These are phyloP conservation scores for Vanilla planifolia DNA, from an alignment of 106 monocot species.

Conservation along the genomic window DNA sequence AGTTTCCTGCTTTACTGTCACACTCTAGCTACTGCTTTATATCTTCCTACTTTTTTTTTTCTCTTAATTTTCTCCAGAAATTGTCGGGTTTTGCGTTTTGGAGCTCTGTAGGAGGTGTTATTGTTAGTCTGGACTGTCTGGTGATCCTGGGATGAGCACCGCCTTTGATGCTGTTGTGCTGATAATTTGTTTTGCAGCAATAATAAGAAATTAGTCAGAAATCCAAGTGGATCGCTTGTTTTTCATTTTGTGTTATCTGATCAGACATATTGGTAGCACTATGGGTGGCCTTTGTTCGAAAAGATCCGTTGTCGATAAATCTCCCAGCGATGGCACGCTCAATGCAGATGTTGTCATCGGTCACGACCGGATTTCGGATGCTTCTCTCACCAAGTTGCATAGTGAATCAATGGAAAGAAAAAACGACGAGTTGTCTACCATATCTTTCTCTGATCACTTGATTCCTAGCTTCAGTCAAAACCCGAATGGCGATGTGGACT, in stretches of 20 bases:
- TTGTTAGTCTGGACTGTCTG: neutral
- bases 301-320: constrained; percentile 79
- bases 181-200: neutral
- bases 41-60: too few relatives aligned
- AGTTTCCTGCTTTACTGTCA: neutral
- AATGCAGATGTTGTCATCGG: constrained; percentile 39
- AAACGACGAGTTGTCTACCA: constrained; percentile 26
- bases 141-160: neutral
- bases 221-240: neutral
- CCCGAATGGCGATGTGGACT: constrained; percentile 5
- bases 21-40: neutral
- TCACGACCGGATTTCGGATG: constrained; percentile 10
- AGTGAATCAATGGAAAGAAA: constrained; percentile 15
- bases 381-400: constrained; percentile 12
- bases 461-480: constrained; percentile 1
- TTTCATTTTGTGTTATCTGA: neutral
- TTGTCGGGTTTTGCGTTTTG: neutral
- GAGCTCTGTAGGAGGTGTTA: neutral
- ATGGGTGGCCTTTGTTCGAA: constrained; percentile 87
- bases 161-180: neutral
- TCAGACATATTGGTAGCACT: neutral
- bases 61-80: constrained; percentile 3
- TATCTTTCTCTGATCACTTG: constrained; percentile 37
- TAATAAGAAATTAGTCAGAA: neutral
- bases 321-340: constrained; percentile 72